These are phyloP conservation scores for Salvia rosmarinus DNA, from an alignment of 257 asterid genomes.

Conservation along the genomic window DNA sequence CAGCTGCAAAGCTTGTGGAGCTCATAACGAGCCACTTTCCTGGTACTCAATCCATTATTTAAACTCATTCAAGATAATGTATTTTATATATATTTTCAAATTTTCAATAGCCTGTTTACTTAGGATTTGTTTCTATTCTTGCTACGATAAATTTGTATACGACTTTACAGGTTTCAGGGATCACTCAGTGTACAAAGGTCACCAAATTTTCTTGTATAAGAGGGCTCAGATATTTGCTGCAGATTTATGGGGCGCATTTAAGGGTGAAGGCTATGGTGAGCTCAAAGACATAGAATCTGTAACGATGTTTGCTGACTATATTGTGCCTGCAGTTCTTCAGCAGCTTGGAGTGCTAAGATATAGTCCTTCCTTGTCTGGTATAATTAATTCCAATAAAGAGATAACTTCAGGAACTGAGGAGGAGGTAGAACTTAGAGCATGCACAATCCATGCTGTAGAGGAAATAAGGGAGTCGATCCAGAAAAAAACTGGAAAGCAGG, in stretches of 20 bases:
- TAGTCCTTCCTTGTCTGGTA: conserved; percentile 54
- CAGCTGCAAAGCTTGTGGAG: conserved; percentile 82
- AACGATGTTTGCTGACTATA: conserved; percentile 96
- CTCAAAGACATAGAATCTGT: conserved; percentile 70
- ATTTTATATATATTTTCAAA: background rate
- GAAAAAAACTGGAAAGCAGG: conserved; percentile 78
- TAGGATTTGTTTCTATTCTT: background rate
- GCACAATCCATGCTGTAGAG: conserved; percentile 91
- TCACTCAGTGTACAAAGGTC: conserved; percentile 92
- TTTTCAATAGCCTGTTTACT: background rate
- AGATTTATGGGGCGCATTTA: conserved; percentile 97
- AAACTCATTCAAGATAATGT: background rate
- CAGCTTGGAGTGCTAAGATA: conserved; percentile 88
- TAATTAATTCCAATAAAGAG: conserved; percentile 56
- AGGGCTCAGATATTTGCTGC: conserved; percentile 99
- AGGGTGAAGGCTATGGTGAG: conserved; percentile 89
- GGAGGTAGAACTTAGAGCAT: conserved; percentile 95
- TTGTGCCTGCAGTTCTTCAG: conserved; percentile 91
- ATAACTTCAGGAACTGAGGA: conserved; percentile 89
- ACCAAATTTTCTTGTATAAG: conserved; percentile 91
- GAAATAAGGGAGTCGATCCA: conserved; percentile 70
- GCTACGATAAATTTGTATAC: background rate
- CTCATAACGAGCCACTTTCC: conserved; percentile 90
- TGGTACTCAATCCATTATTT: conserved; percentile 45
- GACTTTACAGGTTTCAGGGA: conserved; percentile 81